A percentile compares a stretch with the other conserved stretches of the same genome.
phyloP scores from a whole-genome alignment of 1,139 yeast genomes.

The Saccharomycopsis hybrid region DNA sequence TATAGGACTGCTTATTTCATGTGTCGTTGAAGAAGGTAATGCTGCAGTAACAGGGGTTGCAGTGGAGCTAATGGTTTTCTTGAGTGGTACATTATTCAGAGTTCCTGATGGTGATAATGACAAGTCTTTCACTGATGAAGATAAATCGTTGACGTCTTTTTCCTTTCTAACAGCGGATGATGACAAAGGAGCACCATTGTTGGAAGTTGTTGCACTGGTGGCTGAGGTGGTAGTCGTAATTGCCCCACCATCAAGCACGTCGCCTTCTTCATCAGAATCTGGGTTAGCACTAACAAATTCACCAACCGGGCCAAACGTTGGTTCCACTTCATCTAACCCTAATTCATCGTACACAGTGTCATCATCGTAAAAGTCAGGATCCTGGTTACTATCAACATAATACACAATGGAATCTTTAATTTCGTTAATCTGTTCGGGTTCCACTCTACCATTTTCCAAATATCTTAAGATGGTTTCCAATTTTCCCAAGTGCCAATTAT shows the following conservation, averaged over 20 bases:
- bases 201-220: conserved; percentile 13
- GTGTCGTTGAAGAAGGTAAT: conserved; percentile 26
- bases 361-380: conserved; percentile 93
- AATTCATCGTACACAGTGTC: conserved; percentile 89
- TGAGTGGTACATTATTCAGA: not conserved
- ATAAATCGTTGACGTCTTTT: conserved; percentile 13
- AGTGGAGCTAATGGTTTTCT: conserved; percentile 8
- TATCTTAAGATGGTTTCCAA: conserved; percentile 73
- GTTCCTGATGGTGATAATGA: conserved; percentile 6
- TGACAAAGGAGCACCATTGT: conserved; percentile 18
- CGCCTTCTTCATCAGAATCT: conserved; percentile 26
- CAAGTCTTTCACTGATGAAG: conserved; percentile 16
- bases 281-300: conserved; percentile 31
- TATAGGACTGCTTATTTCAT: conserved; percentile 18
- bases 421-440: conserved; percentile 72
- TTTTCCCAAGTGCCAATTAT: conserved; percentile 70
- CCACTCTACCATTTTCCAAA: conserved; percentile 77
- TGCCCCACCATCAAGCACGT: conserved; percentile 15
- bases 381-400: conserved; percentile 92
- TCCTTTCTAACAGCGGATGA: conserved; percentile 10
- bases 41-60: conserved; percentile 22
- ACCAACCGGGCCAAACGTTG: conserved; percentile 44
- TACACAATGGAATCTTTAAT: conserved; percentile 88
- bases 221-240: not conserved
- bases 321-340: conserved; percentile 66